Conservation (phyloP, 2,329 filamentous ascomycete genomes). For the Plenodomus lindquistii region DNA sequence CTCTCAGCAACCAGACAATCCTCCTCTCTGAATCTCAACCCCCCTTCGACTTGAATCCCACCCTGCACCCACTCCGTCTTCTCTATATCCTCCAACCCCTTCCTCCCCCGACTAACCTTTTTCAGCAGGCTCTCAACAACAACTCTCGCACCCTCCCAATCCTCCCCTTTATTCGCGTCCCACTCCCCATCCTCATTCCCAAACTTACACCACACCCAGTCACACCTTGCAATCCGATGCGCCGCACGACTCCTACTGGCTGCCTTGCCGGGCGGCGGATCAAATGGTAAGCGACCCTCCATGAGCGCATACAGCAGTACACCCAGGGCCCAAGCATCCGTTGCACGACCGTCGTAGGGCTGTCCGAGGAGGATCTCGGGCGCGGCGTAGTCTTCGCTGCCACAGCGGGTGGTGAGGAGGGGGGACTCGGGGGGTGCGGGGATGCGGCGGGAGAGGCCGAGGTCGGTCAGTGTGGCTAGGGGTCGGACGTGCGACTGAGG, state of each 20-base stretch:
- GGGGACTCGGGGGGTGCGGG: slow-evolving; percentile 74
- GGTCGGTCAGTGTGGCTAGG: slow-evolving; percentile 85
- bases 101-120: slow-evolving; percentile 74
- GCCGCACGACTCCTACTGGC: slow-evolving; percentile 76
- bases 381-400: slow-evolving; percentile 95
- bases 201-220: slow-evolving; percentile 93
- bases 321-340: slow-evolving; percentile 93
- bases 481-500: slow-evolving; percentile 80
- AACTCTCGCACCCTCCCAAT: slow-evolving; percentile 73
- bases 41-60: slow-evolving; percentile 70
- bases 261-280: slow-evolving; percentile 79
- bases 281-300: slow-evolving; percentile 91
- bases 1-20: slow-evolving; percentile 38
- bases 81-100: slow-evolving; percentile 73
- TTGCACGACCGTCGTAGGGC: slow-evolving; percentile 87
- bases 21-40: slow-evolving; percentile 57
- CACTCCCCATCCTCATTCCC: slow-evolving; percentile 85
- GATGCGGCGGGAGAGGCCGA: slow-evolving; percentile 86
- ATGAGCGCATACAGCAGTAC: slow-evolving; percentile 92
- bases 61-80: slow-evolving; percentile 74
- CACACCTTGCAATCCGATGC: slow-evolving; percentile 91
- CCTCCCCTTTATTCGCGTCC: slow-evolving; percentile 68
- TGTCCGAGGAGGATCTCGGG: slow-evolving; percentile 96
- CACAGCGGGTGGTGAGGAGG: slow-evolving; percentile 89
- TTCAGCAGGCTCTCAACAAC: slow-evolving; percentile 85